Base-by-base conservation (phyloP, 495 filamentous ascomycete species). In the Talaromyces liani region DNA sequence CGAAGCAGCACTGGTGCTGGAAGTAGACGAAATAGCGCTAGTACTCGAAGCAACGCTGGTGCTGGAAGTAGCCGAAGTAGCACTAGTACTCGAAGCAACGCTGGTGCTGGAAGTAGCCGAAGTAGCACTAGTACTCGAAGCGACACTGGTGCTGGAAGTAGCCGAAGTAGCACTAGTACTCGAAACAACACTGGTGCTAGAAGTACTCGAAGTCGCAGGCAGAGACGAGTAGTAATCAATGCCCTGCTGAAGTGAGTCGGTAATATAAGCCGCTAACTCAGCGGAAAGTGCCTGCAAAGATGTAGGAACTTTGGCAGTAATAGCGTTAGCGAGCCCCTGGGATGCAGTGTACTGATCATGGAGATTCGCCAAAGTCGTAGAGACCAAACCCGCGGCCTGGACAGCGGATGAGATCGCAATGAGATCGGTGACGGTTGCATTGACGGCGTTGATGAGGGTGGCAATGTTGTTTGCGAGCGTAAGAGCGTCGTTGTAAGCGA, bases 181-280 rank as follows among this genome's bases (percentile, higher is more conserved):
- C 12, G 36, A 41, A 16, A 3, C 36, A 41, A 41, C 36, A 41
- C 36, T 41, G 2, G 18, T 54, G 49, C 18, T 54, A 12, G 49
- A 25, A 24, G 49, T 54, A 22, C 14, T 54, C 8, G 49, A 10
- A 22, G 49, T 54, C 8, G 20, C 49, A 25, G 49, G 49, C 18
- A 54, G 49, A 54, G 49, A 54, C 49, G 49, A 54, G 55, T 58
- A 58, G 55, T 29, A 33, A 33, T 58, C 31, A 58, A 58, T 34
- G 16, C 55, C 55, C 12, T 58, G 24, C 55, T 58, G 55, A 29
- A 58, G n/a, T 20, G 55, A 29, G 31, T 9, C 27, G 2, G 55
- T 29, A 18, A 58, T 58, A 58, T 34, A 29, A 34, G 24, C 55
- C n/a, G 55, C 55, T 29, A 58, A 25, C 8, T 29, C 10, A 8